Evolutionary conservation across 2,329 filamentous ascomycete genomes (phyloP).

Genomic region (Cryphonectria radicalis): DNA sequence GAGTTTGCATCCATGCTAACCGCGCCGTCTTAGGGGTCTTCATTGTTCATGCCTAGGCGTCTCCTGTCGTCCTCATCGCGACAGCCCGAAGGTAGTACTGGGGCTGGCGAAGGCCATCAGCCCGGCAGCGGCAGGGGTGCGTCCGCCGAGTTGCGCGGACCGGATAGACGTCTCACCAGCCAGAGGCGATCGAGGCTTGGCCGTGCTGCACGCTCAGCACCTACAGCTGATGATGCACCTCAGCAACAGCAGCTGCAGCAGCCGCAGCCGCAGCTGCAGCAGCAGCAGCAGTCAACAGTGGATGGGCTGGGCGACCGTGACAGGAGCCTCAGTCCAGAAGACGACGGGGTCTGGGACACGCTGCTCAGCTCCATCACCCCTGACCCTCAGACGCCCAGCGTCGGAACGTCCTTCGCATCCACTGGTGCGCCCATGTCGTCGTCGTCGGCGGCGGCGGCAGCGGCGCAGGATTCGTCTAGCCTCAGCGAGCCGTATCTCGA

Average conservation of each 20-base stretch:
- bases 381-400: constrained; percentile 79
- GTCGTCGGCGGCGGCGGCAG: constrained; percentile 41
- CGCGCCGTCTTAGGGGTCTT: constrained; percentile 13
- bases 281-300: constrained; percentile 17
- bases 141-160: constrained; percentile 6
- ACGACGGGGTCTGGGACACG: constrained; percentile 74
- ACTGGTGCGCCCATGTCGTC: constrained; percentile 56
- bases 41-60: background rate
- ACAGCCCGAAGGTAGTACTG: background rate
- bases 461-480: constrained; percentile 52
- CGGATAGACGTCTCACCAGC: constrained; percentile 17
- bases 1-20: constrained; percentile 19
- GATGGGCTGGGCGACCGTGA: constrained; percentile 83
- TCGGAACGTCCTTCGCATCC: constrained; percentile 81
- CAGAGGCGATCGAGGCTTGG: constrained; percentile 18
- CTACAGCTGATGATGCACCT: constrained; percentile 8
- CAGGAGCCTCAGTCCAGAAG: constrained; percentile 77
- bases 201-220: constrained; percentile 14
- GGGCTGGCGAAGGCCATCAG: background rate
- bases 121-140: background rate
- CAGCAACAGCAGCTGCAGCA: too few relatives aligned
- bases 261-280: too few relatives aligned
- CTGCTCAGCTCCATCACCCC: constrained; percentile 80
- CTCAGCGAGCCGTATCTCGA: constrained; percentile 46
- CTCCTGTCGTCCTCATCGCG: background rate